Base-by-base conservation (phyloP, 306 rosid genomes). In the Morella rubra region DNA sequence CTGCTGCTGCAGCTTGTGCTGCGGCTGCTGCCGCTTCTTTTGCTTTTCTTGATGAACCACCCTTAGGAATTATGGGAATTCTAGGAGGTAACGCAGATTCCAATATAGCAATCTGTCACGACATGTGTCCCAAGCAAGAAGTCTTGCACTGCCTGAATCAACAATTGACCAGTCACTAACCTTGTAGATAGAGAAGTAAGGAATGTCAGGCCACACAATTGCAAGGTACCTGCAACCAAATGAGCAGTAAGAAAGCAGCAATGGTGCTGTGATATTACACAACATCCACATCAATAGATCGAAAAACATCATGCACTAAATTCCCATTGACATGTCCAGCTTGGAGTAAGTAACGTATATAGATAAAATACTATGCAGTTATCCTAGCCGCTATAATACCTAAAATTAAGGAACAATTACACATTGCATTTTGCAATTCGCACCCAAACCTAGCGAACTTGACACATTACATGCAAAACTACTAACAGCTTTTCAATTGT, bases 91-190 rank as follows among this genome's bases (percentile, higher is more conserved):
- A 78, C 74, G 97, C 44, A 12, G 99, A 88, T 82, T 96, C 99
- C 84, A 96, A 84, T 82, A 96, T 85, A 72, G 99, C 97, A 89
- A 96, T 86, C 98, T 91, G 80, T 96, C 98, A 82, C 89, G 91
- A 83, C 99, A 96, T 50, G 97, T 83, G 88, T 96, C 99, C 99
- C 98, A 96, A 59, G 98, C 98, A 46, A 96, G 90, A 82, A 96
- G 96, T 83, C 98, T 89, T 65, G 99, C 98, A 87, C 93, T 92
- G 78, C 99, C 99, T n/a, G 99, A 92, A 87, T 96, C 99, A 79
- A 92, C 98, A 37, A 92, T 89, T 50, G 99, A 91, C 99, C 99
- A 96, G 78, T 93, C 96, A 84, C 97, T 89, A 42, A 82, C 98
- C 88, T 92, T 92, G 90, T 92, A 92, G 77, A 96, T 81, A 24